Base-by-base conservation (phyloP, 2,329 filamentous ascomycete species). In the Fusarium chaquense region DNA sequence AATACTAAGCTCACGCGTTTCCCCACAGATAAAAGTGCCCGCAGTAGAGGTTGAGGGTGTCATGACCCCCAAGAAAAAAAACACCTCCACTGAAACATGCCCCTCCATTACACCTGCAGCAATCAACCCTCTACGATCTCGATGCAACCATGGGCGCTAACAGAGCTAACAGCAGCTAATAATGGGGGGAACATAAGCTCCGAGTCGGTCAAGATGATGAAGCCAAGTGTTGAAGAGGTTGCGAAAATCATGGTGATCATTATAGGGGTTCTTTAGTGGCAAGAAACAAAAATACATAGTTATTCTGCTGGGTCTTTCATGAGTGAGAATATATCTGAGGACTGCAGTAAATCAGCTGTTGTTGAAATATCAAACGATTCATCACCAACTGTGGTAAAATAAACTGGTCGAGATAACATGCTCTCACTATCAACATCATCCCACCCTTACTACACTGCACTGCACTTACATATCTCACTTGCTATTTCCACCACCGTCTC, bases 1-100 rank as follows among this genome's bases (percentile, higher is more conserved):
- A 22, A 9, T 36, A 35, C 15, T 18, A 16, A 71, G 58, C 72
- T 73, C 72, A 75, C 71, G 72, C 73, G 67, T 72, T 75, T 75
- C 73, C 69, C 73, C 71, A 75, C 73, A 58, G 71, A 72, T 61
- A 56, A 62, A 62, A 62, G 65, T 58, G 62, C 55, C 64, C 18
- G 24, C 24, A 45, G 16, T 30, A 24, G 11, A 24, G 11, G 30
- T 50, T 41, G 47, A 69, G 61, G 66, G 56, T 62, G 56, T 40
- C 58, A 62, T 71, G 67, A 68, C 63, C 59, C 62, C 62, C 61
- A 62, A 64, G 40, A 32, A 46, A 11, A 46, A 47, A 33, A 49
- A 32, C 7, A 30, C 22, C 53, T 33, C 61, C 58, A 51, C 45
- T 38, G 51, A 63, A 62, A 53, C 55, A 40, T 40, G 38, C 32